Conservation (phyloP, 2,329 filamentous ascomycete genomes). For the Alternaria tenuissima region DNA sequence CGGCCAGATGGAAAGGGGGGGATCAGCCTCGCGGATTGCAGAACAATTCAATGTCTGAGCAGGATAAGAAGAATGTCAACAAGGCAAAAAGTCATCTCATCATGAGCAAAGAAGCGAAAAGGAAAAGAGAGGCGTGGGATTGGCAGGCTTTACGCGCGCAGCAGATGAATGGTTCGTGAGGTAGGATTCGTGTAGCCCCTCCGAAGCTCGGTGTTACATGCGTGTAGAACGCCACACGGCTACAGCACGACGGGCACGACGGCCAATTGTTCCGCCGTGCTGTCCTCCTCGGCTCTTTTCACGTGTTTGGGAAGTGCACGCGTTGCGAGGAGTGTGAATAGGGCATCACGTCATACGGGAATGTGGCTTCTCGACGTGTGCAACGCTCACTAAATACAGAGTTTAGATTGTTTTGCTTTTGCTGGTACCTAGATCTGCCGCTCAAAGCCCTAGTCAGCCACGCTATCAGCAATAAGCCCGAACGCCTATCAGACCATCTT, state of each 20-base stretch:
- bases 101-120: constrained; percentile 1
- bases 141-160: constrained; percentile 4
- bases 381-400: background rate
- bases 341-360: background rate
- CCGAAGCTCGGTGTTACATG: constrained; percentile 25
- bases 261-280: constrained; percentile 19
- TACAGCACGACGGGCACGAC: constrained; percentile 1
- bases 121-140: constrained; percentile 1
- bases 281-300: background rate
- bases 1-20: background rate
- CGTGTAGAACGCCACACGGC: constrained; percentile 13
- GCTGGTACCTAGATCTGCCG: background rate
- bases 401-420: constrained; percentile 2
- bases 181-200: constrained; percentile 25
- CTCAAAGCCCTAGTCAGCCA: constrained; percentile 5
- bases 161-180: constrained; percentile 11
- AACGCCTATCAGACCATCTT: constrained; percentile 21
- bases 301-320: background rate
- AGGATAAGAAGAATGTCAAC: constrained; percentile 9
- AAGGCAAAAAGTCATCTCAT: constrained; percentile 9
- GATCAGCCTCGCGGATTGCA: constrained; percentile 1
- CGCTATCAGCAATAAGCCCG: constrained; percentile 20
- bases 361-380: background rate
- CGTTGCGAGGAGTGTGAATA: background rate
- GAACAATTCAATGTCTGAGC: constrained; percentile 1